Evolutionary conservation across 2,329 filamentous ascomycete species (phyloP).

Genomic region (Phialocephala sp.): DNA sequence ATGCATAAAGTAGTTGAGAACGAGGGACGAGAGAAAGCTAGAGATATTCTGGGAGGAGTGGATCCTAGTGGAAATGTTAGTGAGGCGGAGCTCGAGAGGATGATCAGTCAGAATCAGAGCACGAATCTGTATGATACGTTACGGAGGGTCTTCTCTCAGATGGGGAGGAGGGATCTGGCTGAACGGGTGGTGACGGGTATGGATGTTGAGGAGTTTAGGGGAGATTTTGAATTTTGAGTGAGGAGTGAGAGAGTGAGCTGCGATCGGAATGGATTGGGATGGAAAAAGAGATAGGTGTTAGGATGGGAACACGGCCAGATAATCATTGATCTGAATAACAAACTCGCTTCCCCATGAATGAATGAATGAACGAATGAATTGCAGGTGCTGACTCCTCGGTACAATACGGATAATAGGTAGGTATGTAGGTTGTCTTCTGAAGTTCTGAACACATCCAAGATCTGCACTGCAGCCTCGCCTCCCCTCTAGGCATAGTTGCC

Average conservation of each 20-base stretch:
- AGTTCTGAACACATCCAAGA: no score
- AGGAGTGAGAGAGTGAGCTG: not conserved
- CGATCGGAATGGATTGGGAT: not conserved
- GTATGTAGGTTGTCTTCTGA: no score
- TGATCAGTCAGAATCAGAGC: conserved; percentile 94
- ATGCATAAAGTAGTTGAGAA: conserved; percentile 96
- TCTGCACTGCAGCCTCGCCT: no score
- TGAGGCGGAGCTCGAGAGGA: conserved; percentile 80
- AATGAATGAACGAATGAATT: no score
- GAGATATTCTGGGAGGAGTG: conserved; percentile 74
- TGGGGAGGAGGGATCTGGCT: conserved; percentile 86
- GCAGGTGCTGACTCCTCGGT: no score
- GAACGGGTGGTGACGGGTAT: conserved; percentile 89
- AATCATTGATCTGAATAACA: no score
- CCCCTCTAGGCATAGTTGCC: no score
- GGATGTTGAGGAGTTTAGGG: conserved; percentile 86
- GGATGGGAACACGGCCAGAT: not conserved
- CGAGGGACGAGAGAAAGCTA: conserved; percentile 80
- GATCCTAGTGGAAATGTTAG: conserved; percentile 54
- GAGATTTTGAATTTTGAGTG: conserved; percentile 82
- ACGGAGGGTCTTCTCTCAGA: conserved; percentile 92
- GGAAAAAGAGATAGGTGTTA: no score
- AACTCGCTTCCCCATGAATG: no score
- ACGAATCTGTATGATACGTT: conserved; percentile 97
- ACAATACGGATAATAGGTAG: not conserved